A percentile compares a stretch with the other conserved stretches of the same genome.
Conservation (phyloP, 768 basidiomycete species). For the Lentinula detonsa region DNA sequence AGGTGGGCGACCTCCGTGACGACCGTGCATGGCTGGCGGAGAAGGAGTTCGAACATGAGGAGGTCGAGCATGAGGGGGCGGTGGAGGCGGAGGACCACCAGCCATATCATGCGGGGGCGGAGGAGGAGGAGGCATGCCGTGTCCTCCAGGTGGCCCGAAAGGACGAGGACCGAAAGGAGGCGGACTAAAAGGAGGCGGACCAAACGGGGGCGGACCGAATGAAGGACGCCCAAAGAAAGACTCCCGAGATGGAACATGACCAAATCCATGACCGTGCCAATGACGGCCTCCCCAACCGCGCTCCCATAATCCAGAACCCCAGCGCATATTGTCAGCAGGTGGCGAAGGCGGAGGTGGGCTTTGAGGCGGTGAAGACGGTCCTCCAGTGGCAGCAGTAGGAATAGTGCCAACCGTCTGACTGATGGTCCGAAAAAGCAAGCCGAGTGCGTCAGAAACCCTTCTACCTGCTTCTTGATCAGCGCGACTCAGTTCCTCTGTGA, state of each 20-base stretch:
- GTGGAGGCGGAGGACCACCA: constrained; percentile 9
- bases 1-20: constrained; percentile 15
- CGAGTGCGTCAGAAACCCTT: constrained; percentile 58
- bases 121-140: constrained; percentile 11
- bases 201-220: constrained; percentile 5
- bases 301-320: neutral
- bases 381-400: neutral
- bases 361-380: neutral
- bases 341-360: constrained; percentile 7
- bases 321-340: neutral
- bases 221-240: constrained; percentile 10
- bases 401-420: constrained; percentile 19
- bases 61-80: constrained; percentile 10
- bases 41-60: constrained; percentile 7
- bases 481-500: constrained; percentile 37
- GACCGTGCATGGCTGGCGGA: constrained; percentile 4
- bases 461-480: constrained; percentile 63
- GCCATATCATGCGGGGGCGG: constrained; percentile 14
- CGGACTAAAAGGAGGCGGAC: constrained; percentile 6
- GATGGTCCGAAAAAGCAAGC: constrained; percentile 51
- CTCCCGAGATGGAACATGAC: neutral
- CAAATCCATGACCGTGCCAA: neutral
- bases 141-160: constrained; percentile 10
- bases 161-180: constrained; percentile 8
- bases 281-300: neutral